These are phyloP conservation scores for Apophysomyces elegans DNA, from an alignment of 371 early-diverging fungal species.

Conservation along the genomic window DNA sequence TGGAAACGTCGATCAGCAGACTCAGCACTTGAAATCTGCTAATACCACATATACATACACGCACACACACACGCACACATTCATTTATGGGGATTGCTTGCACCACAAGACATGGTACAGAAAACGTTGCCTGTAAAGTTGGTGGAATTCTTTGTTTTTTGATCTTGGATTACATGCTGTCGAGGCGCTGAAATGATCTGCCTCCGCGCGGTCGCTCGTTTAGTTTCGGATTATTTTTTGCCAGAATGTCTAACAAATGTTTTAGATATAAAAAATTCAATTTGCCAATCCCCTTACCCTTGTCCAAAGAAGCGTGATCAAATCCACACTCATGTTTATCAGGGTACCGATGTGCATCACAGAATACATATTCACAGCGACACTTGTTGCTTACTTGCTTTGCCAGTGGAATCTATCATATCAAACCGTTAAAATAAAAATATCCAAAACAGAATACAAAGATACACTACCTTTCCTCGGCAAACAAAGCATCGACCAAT, in stretches of 20 bases:
- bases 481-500: constrained; percentile 78
- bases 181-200: constrained; percentile 76
- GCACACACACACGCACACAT: constrained; percentile 6
- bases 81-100: constrained; percentile 7
- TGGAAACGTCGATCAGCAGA: constrained; percentile 10
- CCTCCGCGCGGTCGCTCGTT: constrained; percentile 80
- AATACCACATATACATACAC: background rate
- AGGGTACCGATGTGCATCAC: constrained; percentile 79
- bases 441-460: background rate
- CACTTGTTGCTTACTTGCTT: constrained; percentile 86
- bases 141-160: constrained; percentile 5
- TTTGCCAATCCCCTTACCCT: constrained; percentile 34
- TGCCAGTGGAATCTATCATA: constrained; percentile 68
- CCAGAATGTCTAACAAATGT: constrained; percentile 55
- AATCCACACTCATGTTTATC: constrained; percentile 81
- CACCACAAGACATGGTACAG: constrained; percentile 6
- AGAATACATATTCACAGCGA: constrained; percentile 80
- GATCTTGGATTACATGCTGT: constrained; percentile 39
- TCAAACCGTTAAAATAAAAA: constrained; percentile 1
- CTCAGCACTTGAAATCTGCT: constrained; percentile 9
- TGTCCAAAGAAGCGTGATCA: constrained; percentile 75
- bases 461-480: constrained; percentile 61
- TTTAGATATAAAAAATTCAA: constrained; percentile 3
- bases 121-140: constrained; percentile 6
- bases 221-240: constrained; percentile 81